These are phyloP conservation scores for Biscogniauxia marginata DNA, from an alignment of 2,329 filamentous ascomycete genomes.

Conservation along the genomic window DNA sequence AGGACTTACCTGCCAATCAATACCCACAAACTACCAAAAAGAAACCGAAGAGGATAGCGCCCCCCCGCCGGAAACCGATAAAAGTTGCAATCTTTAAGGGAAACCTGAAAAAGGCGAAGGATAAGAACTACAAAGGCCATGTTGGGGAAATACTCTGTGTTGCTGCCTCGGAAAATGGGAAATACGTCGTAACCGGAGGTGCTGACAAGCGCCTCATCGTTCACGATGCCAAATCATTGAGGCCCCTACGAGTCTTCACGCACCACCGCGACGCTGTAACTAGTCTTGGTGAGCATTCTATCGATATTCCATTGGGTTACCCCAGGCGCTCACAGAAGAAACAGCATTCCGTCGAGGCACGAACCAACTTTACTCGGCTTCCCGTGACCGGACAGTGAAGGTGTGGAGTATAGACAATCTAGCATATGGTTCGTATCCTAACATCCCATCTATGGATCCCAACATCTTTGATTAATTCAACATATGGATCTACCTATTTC, in stretches of 20 bases:
- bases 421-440: slow-evolving; percentile 60
- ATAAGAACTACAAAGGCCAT: slow-evolving; percentile 73
- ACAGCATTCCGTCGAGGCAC: slow-evolving; percentile 74
- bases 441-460: not conserved
- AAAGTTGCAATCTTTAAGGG: slow-evolving; percentile 64
- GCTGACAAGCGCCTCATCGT: slow-evolving; percentile 81
- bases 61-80: slow-evolving; percentile 60
- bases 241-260: slow-evolving; percentile 78
- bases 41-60: slow-evolving; percentile 59
- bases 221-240: slow-evolving; percentile 79
- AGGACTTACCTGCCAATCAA: slow-evolving; percentile 61
- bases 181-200: slow-evolving; percentile 87
- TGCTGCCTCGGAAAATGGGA: slow-evolving; percentile 84
- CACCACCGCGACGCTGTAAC: slow-evolving; percentile 89
- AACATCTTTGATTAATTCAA: not conserved
- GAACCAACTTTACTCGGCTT: slow-evolving; percentile 90
- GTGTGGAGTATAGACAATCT: slow-evolving; percentile 91
- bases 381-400: slow-evolving; percentile 90
- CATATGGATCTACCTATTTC: not conserved
- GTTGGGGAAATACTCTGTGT: slow-evolving; percentile 77
- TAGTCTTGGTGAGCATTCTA: slow-evolving; percentile 51
- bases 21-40: slow-evolving; percentile 57
- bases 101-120: slow-evolving; percentile 56
- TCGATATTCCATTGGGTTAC: not conserved
- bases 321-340: not conserved